Evolutionary conservation across 805 yeast genomes (phyloP).

Genomic region (Ogataea wickerhamii): DNA sequence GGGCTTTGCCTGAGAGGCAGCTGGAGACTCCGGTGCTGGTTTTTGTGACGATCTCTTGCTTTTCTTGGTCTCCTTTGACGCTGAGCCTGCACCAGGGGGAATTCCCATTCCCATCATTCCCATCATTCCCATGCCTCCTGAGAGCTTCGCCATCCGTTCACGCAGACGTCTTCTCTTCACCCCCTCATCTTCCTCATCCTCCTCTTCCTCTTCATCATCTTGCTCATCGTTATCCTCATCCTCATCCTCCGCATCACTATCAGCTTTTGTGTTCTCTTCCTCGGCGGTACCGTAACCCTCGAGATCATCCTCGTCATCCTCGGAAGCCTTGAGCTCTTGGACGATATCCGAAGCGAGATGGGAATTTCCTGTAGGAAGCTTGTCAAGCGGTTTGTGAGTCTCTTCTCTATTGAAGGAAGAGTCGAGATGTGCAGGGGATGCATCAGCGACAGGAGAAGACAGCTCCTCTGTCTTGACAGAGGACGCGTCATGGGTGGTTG

Average conservation of each 20-base stretch:
- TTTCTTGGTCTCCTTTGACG: conserved; percentile 17
- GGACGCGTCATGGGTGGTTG: conserved; percentile 2
- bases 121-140: conserved; percentile 80
- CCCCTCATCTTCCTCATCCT: conserved; percentile 72
- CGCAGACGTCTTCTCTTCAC: conserved; percentile 70
- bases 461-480: conserved; percentile 1
- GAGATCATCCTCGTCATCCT: conserved; percentile 22
- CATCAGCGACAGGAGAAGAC: not conserved
- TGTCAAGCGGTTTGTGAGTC: not conserved
- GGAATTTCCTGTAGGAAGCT: conserved; percentile 1
- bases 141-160: conserved; percentile 93
- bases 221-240: conserved; percentile 44
- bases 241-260: conserved; percentile 29
- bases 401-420: not conserved
- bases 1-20: too few species aligned
- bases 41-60: conserved; percentile 26
- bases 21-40: conserved; percentile 23
- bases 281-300: conserved; percentile 25
- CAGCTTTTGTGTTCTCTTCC: conserved; percentile 25
- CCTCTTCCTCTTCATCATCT: conserved; percentile 49
- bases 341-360: not conserved
- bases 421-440: not conserved
- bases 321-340: conserved; percentile 11
- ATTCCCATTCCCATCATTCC: conserved; percentile 62
- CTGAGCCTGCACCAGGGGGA: conserved; percentile 26